Base-by-base conservation (phyloP, 2,329 filamentous ascomycete species). In the Aspergillus puulaauensis region DNA sequence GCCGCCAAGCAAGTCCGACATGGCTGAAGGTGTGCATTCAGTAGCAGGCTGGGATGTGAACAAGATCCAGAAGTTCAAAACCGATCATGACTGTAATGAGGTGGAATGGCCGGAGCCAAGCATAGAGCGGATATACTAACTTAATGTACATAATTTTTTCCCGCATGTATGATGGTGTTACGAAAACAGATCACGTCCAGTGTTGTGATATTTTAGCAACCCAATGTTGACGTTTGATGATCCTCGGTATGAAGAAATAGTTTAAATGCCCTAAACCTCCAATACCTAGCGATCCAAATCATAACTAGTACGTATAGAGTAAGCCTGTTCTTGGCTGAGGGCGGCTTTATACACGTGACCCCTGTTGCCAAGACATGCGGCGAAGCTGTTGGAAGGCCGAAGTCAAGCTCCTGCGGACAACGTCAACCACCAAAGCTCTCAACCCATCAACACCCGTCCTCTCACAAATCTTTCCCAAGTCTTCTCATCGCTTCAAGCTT, bases 41-140 rank as follows among this genome's bases (percentile, higher is more conserved):
- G 57, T 66, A 6, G 68, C 68, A 45, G 69, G 69, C 37, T 71
- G 68, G 69, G 67, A 71, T 40, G 54, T 65, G 24, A 59, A 63
- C 19, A 70, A 68, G 48, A 68, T 71, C 35, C 56, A 63, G 21
- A 52, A 54, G 7, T 71, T 62, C 60, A 58, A 56, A 11, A 54
- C 57, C 3, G 54, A 47, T 23, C 61, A 69, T 40, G 45, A 19
- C 35, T 71, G 69, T 41, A 53, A 60, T 46, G 52, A 51, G 45
- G 49, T 45, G 37, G 40, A 53, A 23, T 59, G 57, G 57, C 39
- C 52, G 40, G 55, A 59, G 54, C 57, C 57, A 6, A 59, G 57
- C 48, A 59, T 50, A 31, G 52, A 56, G 45, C 57, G 57, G 12
- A 59, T 57, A 17, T 59, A 53, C 19, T 59, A 52, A 39, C 33